Evolutionary conservation across 768 basidiomycete species (phyloP).

Genomic region (Inosperma sp.): DNA sequence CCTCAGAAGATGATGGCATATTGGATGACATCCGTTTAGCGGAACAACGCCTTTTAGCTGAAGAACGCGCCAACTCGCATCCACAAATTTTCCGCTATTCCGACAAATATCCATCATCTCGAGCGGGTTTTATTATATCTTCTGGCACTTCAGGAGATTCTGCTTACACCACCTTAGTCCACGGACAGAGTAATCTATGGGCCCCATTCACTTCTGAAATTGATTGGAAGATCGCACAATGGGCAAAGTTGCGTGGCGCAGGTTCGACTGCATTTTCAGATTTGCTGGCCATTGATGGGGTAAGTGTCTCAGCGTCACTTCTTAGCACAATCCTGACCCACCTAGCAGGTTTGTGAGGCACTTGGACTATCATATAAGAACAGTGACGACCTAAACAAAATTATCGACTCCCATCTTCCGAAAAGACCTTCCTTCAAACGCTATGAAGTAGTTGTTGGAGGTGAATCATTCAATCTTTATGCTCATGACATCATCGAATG

Average conservation of each 20-base stretch:
- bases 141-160: neutral
- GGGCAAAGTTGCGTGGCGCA: conserved; percentile 35
- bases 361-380: conserved; percentile 27
- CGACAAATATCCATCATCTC: neutral
- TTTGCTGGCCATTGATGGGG: conserved; percentile 35
- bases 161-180: neutral
- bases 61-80: neutral
- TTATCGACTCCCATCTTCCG: conserved; percentile 27
- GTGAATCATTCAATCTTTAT: conserved; percentile 30
- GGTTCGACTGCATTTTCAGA: conserved; percentile 37
- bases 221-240: conserved; percentile 39
- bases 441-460: conserved; percentile 24
- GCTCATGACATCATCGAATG: conserved; percentile 35
- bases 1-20: neutral
- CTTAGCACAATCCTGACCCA: conserved; percentile 4
- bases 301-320: conserved; percentile 19
- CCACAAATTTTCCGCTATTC: neutral
- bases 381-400: conserved; percentile 23
- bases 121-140: neutral
- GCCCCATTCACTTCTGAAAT: conserved; percentile 32
- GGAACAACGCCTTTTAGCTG: neutral
- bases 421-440: conserved; percentile 23
- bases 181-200: conserved; percentile 9
- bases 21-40: neutral
- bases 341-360: conserved; percentile 21